Percentiles rank a stretch among this genome's conserved stretches.
Evolutionary conservation across 2,329 filamentous ascomycete species (phyloP).

Genomic region (Neofusicoccum umdonicola): DNA sequence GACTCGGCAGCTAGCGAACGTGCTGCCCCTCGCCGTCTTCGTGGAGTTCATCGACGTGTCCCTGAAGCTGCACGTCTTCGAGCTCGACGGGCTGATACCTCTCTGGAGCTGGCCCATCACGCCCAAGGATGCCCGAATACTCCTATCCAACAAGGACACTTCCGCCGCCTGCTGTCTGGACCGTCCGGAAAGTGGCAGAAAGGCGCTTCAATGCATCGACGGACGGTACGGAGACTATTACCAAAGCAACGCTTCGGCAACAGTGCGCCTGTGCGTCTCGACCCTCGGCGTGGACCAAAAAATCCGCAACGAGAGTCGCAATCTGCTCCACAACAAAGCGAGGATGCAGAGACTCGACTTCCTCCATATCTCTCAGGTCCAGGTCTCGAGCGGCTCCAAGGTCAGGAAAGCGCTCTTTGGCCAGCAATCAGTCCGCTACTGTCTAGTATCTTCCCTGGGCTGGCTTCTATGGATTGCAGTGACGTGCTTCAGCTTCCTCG

Average conservation of each 20-base stretch:
- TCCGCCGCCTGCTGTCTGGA: not conserved
- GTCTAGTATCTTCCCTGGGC: not conserved
- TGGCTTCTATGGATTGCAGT: not conserved
- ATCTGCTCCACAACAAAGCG: not conserved
- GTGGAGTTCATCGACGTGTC: slow-evolving; percentile 1
- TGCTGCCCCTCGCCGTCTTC: slow-evolving; percentile 4
- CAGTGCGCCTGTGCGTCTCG: slow-evolving; percentile 1
- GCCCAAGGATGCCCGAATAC: not conserved
- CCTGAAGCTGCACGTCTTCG: slow-evolving; percentile 2
- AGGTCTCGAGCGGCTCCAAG: not conserved
- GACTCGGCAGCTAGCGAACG: slow-evolving; percentile 8
- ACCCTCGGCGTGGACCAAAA: not conserved
- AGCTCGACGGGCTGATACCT: not conserved
- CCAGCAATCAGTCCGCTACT: not conserved
- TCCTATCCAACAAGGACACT: not conserved
- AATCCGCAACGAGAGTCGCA: not conserved
- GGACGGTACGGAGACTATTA: not conserved
- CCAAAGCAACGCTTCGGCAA: not conserved
- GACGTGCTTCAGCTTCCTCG: not conserved
- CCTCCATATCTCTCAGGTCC: not conserved
- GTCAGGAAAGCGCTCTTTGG: not conserved
- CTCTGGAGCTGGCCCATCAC: slow-evolving; percentile 12
- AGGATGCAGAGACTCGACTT: slow-evolving; percentile 1
- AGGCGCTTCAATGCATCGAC: not conserved
- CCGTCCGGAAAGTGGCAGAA: not conserved